Base-by-base conservation (phyloP, 2,329 filamentous ascomycete species). In the Aspergillus candidus region DNA sequence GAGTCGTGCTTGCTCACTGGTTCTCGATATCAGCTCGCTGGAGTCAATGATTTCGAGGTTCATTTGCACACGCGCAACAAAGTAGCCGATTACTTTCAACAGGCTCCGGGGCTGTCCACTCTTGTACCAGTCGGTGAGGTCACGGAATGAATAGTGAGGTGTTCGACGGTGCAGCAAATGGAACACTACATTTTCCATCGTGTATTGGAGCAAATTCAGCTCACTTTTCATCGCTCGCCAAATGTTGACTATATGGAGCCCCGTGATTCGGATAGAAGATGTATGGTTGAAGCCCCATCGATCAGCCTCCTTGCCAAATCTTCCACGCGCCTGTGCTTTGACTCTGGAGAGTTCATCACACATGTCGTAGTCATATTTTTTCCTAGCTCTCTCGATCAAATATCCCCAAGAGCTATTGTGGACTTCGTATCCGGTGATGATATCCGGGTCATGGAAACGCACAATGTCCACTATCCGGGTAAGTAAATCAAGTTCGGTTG, bases 211-310 rank as follows among this genome's bases (percentile, higher is more conserved):
- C 22, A 98, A 71, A 54, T 90, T 94, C 22, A 98, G 70, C 66
- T 96, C 91, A n/a, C 84, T 80, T 46, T 88, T 80, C 90, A 98
- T 96, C 0, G 90, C 89, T 56, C 91, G 80, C 89, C 93, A 97
- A 36, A 97, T 86, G 55, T 97, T 97, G 70, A 98, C 90, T 76
- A 94, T 88, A 61, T 97, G 91, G 49, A 93, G 79, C 4, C 93
- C 93, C 0, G 90, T 96, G n/a, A 98, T 80, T 44, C 83, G 82
- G 53, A 97, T 89, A 3, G 88, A 91, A 2, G 89, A 95, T 0
- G 90, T 94, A 42, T 90, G 89, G 50, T 88, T 93, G 71, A 94
- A 95, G 0, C 90, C 91, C 91, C 91, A 97, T 52, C 81, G 78
- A 63, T 96, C 90, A 39, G 81, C 82, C 17, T 94, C 87, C 63